phyloP scores from a whole-genome alignment of 208 protist genomes.

The Trypanosoma caninum region DNA sequence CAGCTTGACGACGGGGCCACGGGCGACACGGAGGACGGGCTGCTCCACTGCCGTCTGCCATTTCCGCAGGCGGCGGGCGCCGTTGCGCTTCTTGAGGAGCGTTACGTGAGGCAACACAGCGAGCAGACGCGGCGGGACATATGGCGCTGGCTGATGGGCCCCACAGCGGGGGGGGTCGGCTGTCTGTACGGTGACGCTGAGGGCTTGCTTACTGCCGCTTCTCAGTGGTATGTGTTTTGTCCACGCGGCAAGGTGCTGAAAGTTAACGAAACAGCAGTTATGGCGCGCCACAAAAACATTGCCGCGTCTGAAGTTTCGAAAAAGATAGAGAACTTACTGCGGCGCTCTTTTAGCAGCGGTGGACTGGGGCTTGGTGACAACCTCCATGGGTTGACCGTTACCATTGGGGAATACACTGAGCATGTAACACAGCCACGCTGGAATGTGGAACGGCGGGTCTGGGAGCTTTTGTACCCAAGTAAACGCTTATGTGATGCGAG shows the following conservation, averaged over 20 bases:
- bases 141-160: conserved; percentile 28
- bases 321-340: conserved; percentile 2
- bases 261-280: conserved; percentile 41
- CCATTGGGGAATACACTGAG: conserved; percentile 54
- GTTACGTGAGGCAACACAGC: conserved; percentile 29
- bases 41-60: conserved; percentile 84
- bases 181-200: conserved; percentile 82
- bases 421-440: conserved; percentile 45
- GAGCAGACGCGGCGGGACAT: conserved; percentile 27
- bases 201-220: conserved; percentile 35
- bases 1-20: conserved; percentile 1
- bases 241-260: conserved; percentile 38
- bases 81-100: conserved; percentile 22
- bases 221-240: conserved; percentile 69
- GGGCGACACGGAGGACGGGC: conserved; percentile 4
- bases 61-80: conserved; percentile 33
- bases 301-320: background rate
- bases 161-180: conserved; percentile 10
- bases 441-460: conserved; percentile 47
- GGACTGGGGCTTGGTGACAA: background rate
- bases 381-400: conserved; percentile 6
- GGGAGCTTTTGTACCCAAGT: conserved; percentile 73
- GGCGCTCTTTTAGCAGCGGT: background rate
- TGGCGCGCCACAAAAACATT: background rate
- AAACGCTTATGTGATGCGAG: conserved; percentile 9